These are phyloP conservation scores for Colletotrichum tamarilloi DNA, from an alignment of 2,329 filamentous ascomycete species.

Conservation along the genomic window DNA sequence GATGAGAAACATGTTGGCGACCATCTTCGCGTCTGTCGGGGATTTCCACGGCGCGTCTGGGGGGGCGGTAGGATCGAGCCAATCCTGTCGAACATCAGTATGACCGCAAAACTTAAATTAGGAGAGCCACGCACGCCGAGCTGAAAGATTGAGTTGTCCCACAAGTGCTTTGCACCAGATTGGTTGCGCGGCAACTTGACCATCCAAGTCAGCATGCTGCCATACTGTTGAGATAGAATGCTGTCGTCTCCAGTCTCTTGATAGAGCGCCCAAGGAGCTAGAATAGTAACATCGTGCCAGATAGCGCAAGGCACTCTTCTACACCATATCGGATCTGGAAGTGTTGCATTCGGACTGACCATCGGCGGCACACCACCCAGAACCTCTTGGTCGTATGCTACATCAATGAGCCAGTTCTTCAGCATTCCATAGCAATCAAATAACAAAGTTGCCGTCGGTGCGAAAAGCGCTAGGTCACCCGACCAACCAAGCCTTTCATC, in stretches of 20 bases:
- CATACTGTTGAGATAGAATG: constrained; percentile 1
- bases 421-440: constrained; percentile 19
- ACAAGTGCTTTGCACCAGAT: constrained; percentile 1
- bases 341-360: constrained; percentile 40
- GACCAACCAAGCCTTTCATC: constrained; percentile 29
- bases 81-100: constrained; percentile 34
- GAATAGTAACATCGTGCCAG: constrained; percentile 28
- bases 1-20: constrained; percentile 46
- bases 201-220: constrained; percentile 14
- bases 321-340: too few relatives aligned
- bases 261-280: constrained; percentile 19
- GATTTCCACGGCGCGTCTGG: constrained; percentile 41
- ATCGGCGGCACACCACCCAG: constrained; percentile 48
- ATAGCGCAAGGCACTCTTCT: neutral
- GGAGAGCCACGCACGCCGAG: neutral
- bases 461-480: constrained; percentile 24
- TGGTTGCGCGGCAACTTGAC: neutral
- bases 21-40: constrained; percentile 42
- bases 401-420: constrained; percentile 25
- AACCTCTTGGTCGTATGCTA: constrained; percentile 42
- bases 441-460: constrained; percentile 13
- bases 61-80: constrained; percentile 47
- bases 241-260: constrained; percentile 6
- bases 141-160: constrained; percentile 13
- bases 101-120: neutral